Percentiles rank a stretch among this genome's conserved stretches.
Conservation (phyloP, 78 protist genomes). For the Tieghemostelium lacteum region DNA sequence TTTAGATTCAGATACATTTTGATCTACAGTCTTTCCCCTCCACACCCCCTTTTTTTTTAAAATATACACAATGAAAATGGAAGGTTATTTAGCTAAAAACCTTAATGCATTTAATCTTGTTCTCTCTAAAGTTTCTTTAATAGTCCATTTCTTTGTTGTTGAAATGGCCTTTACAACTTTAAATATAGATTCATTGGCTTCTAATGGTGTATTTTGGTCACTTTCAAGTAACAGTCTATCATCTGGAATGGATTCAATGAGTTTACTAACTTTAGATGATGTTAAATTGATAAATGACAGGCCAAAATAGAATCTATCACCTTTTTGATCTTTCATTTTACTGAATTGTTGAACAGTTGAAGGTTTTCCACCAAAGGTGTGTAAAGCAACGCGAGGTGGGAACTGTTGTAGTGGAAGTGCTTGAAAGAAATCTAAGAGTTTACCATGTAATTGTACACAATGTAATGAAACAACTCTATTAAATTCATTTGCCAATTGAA, state of each 20-base stretch:
- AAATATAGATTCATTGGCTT: conserved; percentile 12
- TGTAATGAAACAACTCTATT: conserved; percentile 43
- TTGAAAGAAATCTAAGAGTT: conserved; percentile 29
- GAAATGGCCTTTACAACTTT: conserved; percentile 7
- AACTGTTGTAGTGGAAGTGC: background rate
- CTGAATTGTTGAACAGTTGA: conserved; percentile 21
- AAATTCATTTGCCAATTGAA: conserved; percentile 16
- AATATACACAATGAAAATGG: too few species aligned
- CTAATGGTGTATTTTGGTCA: conserved; percentile 44
- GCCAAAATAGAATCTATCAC: conserved; percentile 59
- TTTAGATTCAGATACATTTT: too few species aligned
- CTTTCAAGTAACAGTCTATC: conserved; percentile 35
- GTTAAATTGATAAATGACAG: conserved; percentile 60
- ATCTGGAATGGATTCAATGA: conserved; percentile 57
- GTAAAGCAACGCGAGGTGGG: conserved; percentile 41
- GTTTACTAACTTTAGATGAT: conserved; percentile 37
- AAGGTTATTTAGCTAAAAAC: conserved; percentile 4
- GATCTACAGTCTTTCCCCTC: too few species aligned
- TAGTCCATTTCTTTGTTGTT: conserved; percentile 36
- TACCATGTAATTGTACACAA: conserved; percentile 65
- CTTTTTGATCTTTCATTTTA: conserved; percentile 36
- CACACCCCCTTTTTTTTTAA: too few species aligned
- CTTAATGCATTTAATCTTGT: conserved; percentile 30
- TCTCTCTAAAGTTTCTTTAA: conserved; percentile 22
- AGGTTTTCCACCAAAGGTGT: conserved; percentile 72